These are phyloP conservation scores for Purpureocillium lavendulum DNA, from an alignment of 2,329 filamentous ascomycete genomes.

Conservation along the genomic window DNA sequence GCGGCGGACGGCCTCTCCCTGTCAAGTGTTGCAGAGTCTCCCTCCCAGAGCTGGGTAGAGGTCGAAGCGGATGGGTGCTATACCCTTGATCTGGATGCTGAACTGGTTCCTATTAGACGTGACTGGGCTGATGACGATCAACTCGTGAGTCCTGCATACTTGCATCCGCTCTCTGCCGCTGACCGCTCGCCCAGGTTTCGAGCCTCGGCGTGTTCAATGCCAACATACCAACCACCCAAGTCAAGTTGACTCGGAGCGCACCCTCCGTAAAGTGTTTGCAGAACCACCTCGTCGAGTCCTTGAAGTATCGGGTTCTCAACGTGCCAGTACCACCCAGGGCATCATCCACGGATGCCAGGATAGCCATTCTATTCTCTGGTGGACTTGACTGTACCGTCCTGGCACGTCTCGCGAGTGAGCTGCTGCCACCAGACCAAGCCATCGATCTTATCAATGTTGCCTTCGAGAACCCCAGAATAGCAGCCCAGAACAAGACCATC, in stretches of 20 bases:
- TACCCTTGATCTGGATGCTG: constrained; percentile 37
- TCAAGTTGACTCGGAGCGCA: constrained; percentile 22
- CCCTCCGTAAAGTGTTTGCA: constrained; percentile 45
- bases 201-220: constrained; percentile 46
- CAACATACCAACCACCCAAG: constrained; percentile 26
- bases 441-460: constrained; percentile 93
- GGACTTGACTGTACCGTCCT: constrained; percentile 89
- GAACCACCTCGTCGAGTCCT: constrained; percentile 48
- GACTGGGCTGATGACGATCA: constrained; percentile 25
- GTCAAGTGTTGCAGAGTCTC: constrained; percentile 60
- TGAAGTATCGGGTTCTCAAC: constrained; percentile 55
- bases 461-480: constrained; percentile 83
- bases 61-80: constrained; percentile 81
- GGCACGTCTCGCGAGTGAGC: constrained; percentile 69
- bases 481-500: constrained; percentile 38
- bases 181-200: constrained; percentile 37
- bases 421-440: constrained; percentile 57
- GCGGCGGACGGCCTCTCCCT: constrained; percentile 45
- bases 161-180: constrained; percentile 24
- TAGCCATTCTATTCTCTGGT: constrained; percentile 87
- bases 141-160: constrained; percentile 32
- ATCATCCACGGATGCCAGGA: constrained; percentile 32
- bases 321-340: constrained; percentile 50
- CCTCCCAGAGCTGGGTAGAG: constrained; percentile 56
- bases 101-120: constrained; percentile 13